Base-by-base conservation (phyloP, 2,329 filamentous ascomycete genomes). In the Lachnellula suecica region DNA sequence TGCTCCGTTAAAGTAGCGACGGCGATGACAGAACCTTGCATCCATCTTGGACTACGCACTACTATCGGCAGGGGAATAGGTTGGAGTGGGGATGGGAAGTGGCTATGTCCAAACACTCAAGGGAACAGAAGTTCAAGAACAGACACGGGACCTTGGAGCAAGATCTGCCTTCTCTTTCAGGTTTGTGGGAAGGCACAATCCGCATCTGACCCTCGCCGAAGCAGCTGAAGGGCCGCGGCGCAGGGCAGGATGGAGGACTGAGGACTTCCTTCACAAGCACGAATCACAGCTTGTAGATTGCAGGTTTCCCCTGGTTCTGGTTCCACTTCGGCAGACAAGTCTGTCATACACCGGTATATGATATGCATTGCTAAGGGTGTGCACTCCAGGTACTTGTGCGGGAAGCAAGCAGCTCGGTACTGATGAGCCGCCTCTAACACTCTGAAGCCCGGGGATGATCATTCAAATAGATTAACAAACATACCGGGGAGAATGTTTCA, bases 381-480 rank as follows among this genome's bases (percentile, higher is more conserved):
- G n/a, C 37, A 31, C 41, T 57, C 53, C 41, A 52, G 49, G 53
- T 57, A 52, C 47, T 54, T 44, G 43, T 55, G 44, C 44, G 44
- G 50, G 24, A 58, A 53, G 51, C 47, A 58, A 52, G 51, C 54
- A 53, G 58, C 58, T 66, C 57, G 60, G 59, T 61, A 63, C 52
- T 59, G 49, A 57, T 49, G 59, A 63, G 61, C 61, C 56, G 57
- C 57, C 46, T 55, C 42, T 31, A 34, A 49, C 31, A 57, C 38
- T 15, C 13, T 45, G n/a, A 20, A 43, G 35, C 27, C 17, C 41
- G 54, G 61, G 51, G 44, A 48, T 23, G 38, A 51, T 55, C 43
- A 56, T 29, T 57, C 52, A 63, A 50, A 59, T 62, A 64, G 47
- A 65, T 62, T 61, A 59, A 57, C 53, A 61, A 49, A 64, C 63